Conservation (phyloP, 192 early-diverging fungal species). For the Linnemannia hyalina region DNA sequence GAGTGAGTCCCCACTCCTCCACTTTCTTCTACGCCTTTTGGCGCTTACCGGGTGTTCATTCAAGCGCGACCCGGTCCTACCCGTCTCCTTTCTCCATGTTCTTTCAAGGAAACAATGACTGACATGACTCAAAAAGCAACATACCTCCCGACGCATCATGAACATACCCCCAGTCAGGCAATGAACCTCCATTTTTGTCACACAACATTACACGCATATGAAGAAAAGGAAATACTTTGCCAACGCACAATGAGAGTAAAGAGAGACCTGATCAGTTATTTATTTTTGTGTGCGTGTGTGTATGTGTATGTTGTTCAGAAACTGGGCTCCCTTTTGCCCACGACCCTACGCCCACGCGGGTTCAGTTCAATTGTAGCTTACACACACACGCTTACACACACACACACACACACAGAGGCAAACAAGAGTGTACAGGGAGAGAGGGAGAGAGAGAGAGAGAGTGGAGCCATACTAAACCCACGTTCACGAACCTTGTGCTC, state of each 20-base stretch:
- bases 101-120: background rate
- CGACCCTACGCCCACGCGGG: background rate
- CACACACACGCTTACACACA: background rate
- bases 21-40: background rate
- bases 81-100: background rate
- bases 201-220: background rate
- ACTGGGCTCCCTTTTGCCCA: background rate
- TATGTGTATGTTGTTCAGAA: background rate
- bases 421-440: background rate
- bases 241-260: background rate
- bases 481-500: background rate
- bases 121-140: background rate
- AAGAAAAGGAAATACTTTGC: background rate
- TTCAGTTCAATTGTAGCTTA: background rate
- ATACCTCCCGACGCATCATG: background rate
- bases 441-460: background rate
- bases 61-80: slow-evolving; percentile 9
- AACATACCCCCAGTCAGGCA: background rate
- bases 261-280: background rate
- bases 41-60: background rate
- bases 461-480: background rate
- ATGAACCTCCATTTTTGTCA: background rate
- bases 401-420: background rate
- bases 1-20: background rate
- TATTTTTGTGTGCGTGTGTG: background rate